Percentiles rank a stretch among this genome's conserved stretches.
Evolutionary conservation across 1,139 yeast genomes (phyloP).

Genomic region (Lodderomyces pseudojiufengensis): DNA sequence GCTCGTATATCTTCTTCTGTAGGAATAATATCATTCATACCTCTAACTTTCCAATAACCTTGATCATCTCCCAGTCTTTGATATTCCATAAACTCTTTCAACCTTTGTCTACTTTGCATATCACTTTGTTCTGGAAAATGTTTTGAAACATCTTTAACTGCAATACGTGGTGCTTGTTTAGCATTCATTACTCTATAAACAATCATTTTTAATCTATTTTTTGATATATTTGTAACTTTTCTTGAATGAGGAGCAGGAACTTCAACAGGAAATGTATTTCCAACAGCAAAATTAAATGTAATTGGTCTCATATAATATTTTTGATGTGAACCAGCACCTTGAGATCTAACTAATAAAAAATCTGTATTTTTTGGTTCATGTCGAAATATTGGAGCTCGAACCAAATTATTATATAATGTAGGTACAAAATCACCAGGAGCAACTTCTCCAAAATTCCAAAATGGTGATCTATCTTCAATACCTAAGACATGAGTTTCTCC

Average conservation of each 20-base stretch:
- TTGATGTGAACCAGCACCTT: conserved; percentile 71
- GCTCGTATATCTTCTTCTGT: conserved; percentile 73
- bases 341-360: conserved; percentile 73
- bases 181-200: conserved; percentile 85
- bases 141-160: conserved; percentile 82
- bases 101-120: conserved; percentile 92
- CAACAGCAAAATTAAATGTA: conserved; percentile 77
- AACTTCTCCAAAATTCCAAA: conserved; percentile 98
- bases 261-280: conserved; percentile 92
- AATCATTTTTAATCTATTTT: conserved; percentile 88
- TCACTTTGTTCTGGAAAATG: conserved; percentile 98
- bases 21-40: conserved; percentile 56
- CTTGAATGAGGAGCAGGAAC: conserved; percentile 98
- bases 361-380: conserved; percentile 81
- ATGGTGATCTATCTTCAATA: conserved; percentile 92
- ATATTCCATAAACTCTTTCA: conserved; percentile 97
- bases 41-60: conserved; percentile 90
- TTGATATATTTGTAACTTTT: conserved; percentile 89
- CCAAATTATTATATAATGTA: conserved; percentile 85
- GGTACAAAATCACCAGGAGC: conserved; percentile 94
- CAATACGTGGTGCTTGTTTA: conserved; percentile 67
- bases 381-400: conserved; percentile 88
- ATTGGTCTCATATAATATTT: conserved; percentile 55
- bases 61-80: conserved; percentile 94
- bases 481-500: conserved; percentile 97